Evolutionary conservation across 805 yeast species (phyloP).

Genomic region (Debaryomyces hansenii): DNA sequence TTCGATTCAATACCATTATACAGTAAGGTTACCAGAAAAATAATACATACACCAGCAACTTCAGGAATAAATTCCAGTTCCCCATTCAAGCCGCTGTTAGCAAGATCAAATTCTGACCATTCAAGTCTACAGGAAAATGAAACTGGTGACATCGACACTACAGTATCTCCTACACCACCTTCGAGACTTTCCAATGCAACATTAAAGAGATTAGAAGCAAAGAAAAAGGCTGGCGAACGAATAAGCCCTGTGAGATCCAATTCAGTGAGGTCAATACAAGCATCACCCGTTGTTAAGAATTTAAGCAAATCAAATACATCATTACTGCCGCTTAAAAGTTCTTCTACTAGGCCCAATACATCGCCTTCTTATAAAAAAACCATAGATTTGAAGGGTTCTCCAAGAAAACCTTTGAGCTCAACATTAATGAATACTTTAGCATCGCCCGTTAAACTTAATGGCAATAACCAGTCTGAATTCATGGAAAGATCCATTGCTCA

Average conservation of each 20-base stretch:
- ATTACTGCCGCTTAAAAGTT: slow-evolving; percentile 12
- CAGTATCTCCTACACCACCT: slow-evolving; percentile 21
- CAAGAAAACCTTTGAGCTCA: slow-evolving; percentile 1
- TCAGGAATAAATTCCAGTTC: slow-evolving; percentile 4
- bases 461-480: slow-evolving; percentile 2
- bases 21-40: slow-evolving; percentile 33
- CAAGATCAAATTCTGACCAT: neutral
- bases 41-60: slow-evolving; percentile 19
- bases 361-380: neutral
- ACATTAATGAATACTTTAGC: neutral
- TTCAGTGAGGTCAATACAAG: neutral
- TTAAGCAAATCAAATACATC: slow-evolving; percentile 10
- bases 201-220: slow-evolving; percentile 32
- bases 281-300: slow-evolving; percentile 1
- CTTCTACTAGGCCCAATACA: neutral
- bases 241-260: slow-evolving; percentile 8
- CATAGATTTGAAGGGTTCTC: neutral
- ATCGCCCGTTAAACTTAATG: neutral
- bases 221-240: slow-evolving; percentile 7
- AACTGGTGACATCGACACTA: slow-evolving; percentile 1
- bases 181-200: slow-evolving; percentile 27
- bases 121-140: neutral
- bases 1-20: slow-evolving; percentile 15
- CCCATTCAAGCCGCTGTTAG: neutral
- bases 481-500: slow-evolving; percentile 13